Conservation (phyloP, 305 asterid genomes). For the Fraxinus velutina region DNA sequence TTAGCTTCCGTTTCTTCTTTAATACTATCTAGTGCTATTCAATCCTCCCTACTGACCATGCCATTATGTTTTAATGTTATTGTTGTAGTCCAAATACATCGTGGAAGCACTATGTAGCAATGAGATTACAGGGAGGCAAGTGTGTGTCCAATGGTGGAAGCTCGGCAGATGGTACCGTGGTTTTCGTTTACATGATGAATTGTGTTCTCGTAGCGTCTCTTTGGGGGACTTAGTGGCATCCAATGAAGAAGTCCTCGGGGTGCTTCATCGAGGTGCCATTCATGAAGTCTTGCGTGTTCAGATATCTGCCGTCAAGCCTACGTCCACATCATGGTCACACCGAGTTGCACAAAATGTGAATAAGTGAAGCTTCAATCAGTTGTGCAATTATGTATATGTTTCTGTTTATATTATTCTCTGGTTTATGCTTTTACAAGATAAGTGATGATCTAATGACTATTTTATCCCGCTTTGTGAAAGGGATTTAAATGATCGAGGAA, state of each 20-base stretch:
- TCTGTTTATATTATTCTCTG: conserved; percentile 7
- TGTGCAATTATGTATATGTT: conserved; percentile 19
- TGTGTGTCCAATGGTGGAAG: conserved; percentile 85
- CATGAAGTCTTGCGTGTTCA: conserved; percentile 75
- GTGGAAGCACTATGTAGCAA: conserved; percentile 42
- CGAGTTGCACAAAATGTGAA: conserved; percentile 34
- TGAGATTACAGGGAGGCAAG: conserved; percentile 56
- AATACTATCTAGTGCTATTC: background rate
- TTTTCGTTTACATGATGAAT: conserved; percentile 60
- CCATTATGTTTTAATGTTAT: background rate
- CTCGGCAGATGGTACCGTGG: conserved; percentile 77
- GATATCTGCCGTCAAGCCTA: conserved; percentile 45
- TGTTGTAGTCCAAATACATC: conserved; percentile 40
- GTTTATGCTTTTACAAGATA: conserved; percentile 1
- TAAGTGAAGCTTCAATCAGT: conserved; percentile 1
- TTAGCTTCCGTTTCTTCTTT: background rate
- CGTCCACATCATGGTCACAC: conserved; percentile 49
- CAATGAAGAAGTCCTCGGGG: conserved; percentile 57
- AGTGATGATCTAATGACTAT: background rate
- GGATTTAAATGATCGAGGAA: background rate
- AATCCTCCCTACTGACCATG: background rate
- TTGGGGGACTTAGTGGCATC: conserved; percentile 44
- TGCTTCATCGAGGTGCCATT: conserved; percentile 66
- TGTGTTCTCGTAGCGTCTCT: conserved; percentile 42
- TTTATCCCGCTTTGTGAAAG: background rate